These are phyloP conservation scores for Solanum chacoense DNA, from an alignment of 305 asterid species.

Conservation along the genomic window DNA sequence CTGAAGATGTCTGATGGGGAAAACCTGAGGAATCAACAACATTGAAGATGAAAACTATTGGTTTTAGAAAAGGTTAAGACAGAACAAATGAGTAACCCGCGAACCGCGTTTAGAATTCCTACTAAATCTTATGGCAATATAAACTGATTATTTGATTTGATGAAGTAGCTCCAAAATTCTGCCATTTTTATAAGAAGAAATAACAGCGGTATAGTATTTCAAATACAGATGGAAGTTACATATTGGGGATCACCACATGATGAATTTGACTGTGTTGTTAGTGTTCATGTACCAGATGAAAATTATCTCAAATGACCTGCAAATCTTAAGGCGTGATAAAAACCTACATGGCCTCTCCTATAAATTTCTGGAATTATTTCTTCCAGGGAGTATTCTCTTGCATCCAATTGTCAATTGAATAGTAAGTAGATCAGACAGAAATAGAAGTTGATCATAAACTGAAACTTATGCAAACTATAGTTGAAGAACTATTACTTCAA, in stretches of 20 bases:
- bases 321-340: not conserved
- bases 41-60: not conserved
- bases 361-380: not conserved
- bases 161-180: not conserved
- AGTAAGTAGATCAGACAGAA: not conserved
- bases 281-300: not conserved
- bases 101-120: not conserved
- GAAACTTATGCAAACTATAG: not conserved
- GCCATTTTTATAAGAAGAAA: not conserved
- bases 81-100: not conserved
- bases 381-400: not conserved
- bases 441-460: not conserved
- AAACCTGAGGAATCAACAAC: conserved; percentile 47
- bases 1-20: conserved; percentile 66
- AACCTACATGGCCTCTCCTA: not conserved
- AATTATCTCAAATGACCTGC: not conserved
- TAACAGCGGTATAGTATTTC: not conserved
- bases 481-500: not conserved
- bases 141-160: not conserved
- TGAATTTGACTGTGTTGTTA: not conserved
- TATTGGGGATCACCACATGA: not conserved
- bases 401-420: not conserved
- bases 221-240: not conserved
- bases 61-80: not conserved
- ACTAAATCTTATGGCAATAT: not conserved